phyloP scores from a whole-genome alignment of 2,329 filamentous ascomycete species.

The Fusarium mangiferae region DNA sequence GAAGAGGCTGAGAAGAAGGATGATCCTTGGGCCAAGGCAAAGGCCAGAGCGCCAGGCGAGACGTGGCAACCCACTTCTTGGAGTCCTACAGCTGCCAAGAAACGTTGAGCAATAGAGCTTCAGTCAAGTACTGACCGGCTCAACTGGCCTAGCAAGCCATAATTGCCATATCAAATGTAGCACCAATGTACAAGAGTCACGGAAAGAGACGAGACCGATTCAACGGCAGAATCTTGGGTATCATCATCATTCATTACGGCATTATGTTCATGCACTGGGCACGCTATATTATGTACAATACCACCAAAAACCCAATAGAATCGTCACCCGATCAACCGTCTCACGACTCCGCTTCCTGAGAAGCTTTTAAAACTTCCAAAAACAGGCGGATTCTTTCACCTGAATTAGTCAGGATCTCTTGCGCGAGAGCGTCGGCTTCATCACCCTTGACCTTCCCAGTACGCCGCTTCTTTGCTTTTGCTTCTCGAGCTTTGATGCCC shows the following conservation, averaged over 20 bases:
- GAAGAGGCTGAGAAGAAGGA: constrained; percentile 36
- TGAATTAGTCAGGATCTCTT: constrained; percentile 57
- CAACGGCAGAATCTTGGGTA: constrained; percentile 3
- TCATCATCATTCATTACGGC: constrained; percentile 41
- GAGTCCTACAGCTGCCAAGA: constrained; percentile 59
- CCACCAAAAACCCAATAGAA: constrained; percentile 1
- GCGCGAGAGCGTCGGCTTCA: constrained; percentile 54
- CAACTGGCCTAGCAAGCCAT: not conserved
- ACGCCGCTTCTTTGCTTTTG: constrained; percentile 58
- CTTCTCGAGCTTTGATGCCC: constrained; percentile 61
- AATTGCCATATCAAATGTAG: constrained; percentile 6
- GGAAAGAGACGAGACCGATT: not conserved
- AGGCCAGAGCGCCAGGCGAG: constrained; percentile 63
- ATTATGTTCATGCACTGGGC: constrained; percentile 38
- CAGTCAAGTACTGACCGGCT: too few species aligned
- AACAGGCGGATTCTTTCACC: constrained; percentile 55
- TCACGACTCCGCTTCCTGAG: constrained; percentile 28
- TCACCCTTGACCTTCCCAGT: constrained; percentile 48
- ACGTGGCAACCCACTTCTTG: constrained; percentile 75
- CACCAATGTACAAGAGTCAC: constrained; percentile 23
- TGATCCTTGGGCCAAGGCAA: constrained; percentile 69
- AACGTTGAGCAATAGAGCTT: constrained; percentile 28
- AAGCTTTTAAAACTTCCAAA: constrained; percentile 48
- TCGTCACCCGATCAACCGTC: not conserved
- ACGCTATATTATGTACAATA: constrained; percentile 38